A percentile compares a stretch with the other conserved stretches of the same genome.
Evolutionary conservation across 2,329 filamentous ascomycete genomes (phyloP).

Genomic region (Alternaria novae-zelandiae): DNA sequence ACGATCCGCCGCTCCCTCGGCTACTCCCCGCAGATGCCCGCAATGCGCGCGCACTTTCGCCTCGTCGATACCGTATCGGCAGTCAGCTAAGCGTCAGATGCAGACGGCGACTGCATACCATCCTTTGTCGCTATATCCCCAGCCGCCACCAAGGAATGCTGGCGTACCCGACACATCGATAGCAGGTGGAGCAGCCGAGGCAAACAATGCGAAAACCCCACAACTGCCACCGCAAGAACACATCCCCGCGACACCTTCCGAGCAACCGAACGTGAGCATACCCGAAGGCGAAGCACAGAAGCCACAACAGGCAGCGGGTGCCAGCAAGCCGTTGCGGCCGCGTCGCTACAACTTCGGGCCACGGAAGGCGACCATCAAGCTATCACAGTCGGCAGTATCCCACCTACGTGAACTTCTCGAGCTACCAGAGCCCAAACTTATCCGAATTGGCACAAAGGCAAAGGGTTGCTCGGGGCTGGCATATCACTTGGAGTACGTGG

Average conservation of each 20-base stretch:
- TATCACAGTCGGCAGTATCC: slow-evolving; percentile 79
- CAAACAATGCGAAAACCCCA: slow-evolving; percentile 57
- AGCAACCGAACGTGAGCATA: slow-evolving; percentile 54
- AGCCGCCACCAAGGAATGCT: slow-evolving; percentile 64
- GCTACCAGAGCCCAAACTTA: slow-evolving; percentile 87
- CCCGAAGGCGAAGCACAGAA: slow-evolving; percentile 72
- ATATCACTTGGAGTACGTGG: slow-evolving; percentile 94
- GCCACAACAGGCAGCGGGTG: slow-evolving; percentile 54
- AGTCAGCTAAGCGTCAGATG: slow-evolving; percentile 54
- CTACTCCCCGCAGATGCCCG: slow-evolving; percentile 44
- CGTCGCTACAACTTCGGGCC: slow-evolving; percentile 73
- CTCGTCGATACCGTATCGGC: slow-evolving; percentile 44
- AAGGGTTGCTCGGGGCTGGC: slow-evolving; percentile 91
- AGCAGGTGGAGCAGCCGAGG: slow-evolving; percentile 57
- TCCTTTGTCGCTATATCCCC: slow-evolving; percentile 63
- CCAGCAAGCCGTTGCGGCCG: slow-evolving; percentile 57
- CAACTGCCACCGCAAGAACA: slow-evolving; percentile 41
- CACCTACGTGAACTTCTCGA: slow-evolving; percentile 80
- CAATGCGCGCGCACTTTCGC: slow-evolving; percentile 57
- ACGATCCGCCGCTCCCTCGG: slow-evolving; percentile 35
- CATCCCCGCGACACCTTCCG: slow-evolving; percentile 21
- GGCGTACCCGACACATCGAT: slow-evolving; percentile 68
- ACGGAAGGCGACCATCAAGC: slow-evolving; percentile 88
- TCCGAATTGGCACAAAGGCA: slow-evolving; percentile 93
- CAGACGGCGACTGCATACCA: slow-evolving; percentile 71